Evolutionary conservation across 257 asterid species (phyloP).

Genomic region (Primulina tabacum): DNA sequence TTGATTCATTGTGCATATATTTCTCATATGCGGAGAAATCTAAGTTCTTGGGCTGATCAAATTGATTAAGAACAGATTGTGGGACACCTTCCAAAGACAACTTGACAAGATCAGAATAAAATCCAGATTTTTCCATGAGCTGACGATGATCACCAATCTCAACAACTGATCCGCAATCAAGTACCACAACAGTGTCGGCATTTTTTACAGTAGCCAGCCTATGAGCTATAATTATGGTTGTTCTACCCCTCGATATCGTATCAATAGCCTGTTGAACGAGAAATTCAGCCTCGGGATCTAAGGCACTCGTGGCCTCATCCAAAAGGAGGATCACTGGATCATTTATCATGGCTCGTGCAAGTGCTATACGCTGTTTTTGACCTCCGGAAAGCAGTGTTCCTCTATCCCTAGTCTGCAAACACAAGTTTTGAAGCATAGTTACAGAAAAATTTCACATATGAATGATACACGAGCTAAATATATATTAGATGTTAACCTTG

Average conservation of each 20-base stretch:
- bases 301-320: constrained; percentile 89
- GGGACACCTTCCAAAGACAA: constrained; percentile 61
- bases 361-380: constrained; percentile 79
- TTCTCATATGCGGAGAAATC: constrained; percentile 28
- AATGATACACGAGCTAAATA: background rate
- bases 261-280: constrained; percentile 76
- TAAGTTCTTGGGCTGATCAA: constrained; percentile 24
- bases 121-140: constrained; percentile 59
- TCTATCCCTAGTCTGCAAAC: constrained; percentile 63
- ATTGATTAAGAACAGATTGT: constrained; percentile 27
- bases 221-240: constrained; percentile 73
- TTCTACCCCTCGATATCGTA: constrained; percentile 58
- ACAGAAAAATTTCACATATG: background rate
- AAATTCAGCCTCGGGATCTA: constrained; percentile 66
- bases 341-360: constrained; percentile 81
- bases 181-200: constrained; percentile 63
- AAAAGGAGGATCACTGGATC: constrained; percentile 64
- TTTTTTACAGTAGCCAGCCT: constrained; percentile 69
- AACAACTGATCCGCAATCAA: constrained; percentile 60
- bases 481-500: constrained; percentile 21
- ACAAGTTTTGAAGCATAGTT: background rate
- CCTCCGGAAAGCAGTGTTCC: constrained; percentile 84
- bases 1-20: constrained; percentile 23
- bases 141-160: constrained; percentile 64
- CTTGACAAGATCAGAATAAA: constrained; percentile 57